Percentiles rank a stretch among this genome's conserved stretches.
phyloP scores from a whole-genome alignment of 2,329 filamentous ascomycete genomes.

The Colletotrichum aenigma region DNA sequence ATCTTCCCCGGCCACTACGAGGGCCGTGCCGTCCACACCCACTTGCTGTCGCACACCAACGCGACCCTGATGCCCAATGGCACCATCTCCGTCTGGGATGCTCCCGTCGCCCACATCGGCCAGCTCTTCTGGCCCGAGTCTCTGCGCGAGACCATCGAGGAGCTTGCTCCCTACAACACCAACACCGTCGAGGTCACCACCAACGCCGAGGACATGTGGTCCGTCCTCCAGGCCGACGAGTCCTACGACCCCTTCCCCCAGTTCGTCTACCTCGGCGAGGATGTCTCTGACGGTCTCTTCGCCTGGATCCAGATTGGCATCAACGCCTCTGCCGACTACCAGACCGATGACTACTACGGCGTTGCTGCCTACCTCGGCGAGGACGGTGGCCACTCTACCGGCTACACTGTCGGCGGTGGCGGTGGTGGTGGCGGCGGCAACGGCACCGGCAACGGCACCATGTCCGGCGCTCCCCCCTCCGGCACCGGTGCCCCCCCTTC shows the following conservation, averaged over 20 bases:
- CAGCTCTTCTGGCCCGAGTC: slow-evolving; percentile 68
- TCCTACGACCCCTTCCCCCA: slow-evolving; percentile 57
- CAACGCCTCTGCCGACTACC: slow-evolving; percentile 33
- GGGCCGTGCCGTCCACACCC: slow-evolving; percentile 52
- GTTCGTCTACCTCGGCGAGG: slow-evolving; percentile 61
- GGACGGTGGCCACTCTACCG: slow-evolving; percentile 9
- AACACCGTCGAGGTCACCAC: slow-evolving; percentile 50
- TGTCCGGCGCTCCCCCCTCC: neutral
- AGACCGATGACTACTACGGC: slow-evolving; percentile 14
- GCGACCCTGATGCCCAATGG: slow-evolving; percentile 35
- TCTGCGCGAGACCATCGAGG: slow-evolving; percentile 56
- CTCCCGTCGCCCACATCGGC: slow-evolving; percentile 62
- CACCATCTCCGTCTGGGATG: slow-evolving; percentile 33
- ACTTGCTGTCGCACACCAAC: slow-evolving; percentile 44
- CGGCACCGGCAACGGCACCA: neutral
- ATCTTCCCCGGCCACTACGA: slow-evolving; percentile 50
- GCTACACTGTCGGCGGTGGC: neutral
- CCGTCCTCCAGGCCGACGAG: slow-evolving; percentile 48
- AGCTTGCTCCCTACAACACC: slow-evolving; percentile 47
- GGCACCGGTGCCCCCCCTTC: neutral
- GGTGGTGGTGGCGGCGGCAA: neutral
- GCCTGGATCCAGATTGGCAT: slow-evolving; percentile 61
- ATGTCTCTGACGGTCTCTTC: slow-evolving; percentile 54
- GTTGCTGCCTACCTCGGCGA: slow-evolving; percentile 7
- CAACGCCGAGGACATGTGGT: slow-evolving; percentile 53